Base-by-base conservation (phyloP, 2,329 filamentous ascomycete species). In the Colletotrichum sp. region DNA sequence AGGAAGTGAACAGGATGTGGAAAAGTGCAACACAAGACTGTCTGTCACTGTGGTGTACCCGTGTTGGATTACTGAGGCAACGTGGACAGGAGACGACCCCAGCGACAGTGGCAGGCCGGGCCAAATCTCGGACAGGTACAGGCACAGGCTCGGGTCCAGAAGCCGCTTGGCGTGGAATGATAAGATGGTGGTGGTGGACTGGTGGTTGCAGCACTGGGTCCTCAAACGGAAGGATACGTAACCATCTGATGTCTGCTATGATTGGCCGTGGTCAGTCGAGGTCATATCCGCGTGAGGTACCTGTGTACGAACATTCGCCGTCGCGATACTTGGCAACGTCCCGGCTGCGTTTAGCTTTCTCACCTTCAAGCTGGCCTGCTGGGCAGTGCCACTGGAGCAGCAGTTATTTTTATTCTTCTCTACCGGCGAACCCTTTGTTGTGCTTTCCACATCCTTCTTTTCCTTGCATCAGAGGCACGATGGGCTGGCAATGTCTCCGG, bases 161-260 rank as follows among this genome's bases (percentile, higher is more conserved):
- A 59, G 32, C 60, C 32, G 60, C 25, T 36, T 48, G 28, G 63
- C 9, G 36, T 44, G 63, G 30, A 61, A 30, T 48, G 34, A 27
- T 30, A 39, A 30, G 39, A 66, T 22, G 63, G 36, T 44, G 19
- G n/a, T 68, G 15, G 30, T 44, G 34, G 48, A 39, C 34, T 39
- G 34, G 34, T 19, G 34, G 34, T 39, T 52, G 65, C 48, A 68
- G 66, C 48, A 66, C 15, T 32, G 39, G 64, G 12, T 55, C 30
- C 28, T 68, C 66, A 68, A 68, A 68, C 66, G 66, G 66, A 61
- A 32, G 66, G 66, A 39, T 68, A 68, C 66, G 66, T 68, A 68
- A 68, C 48, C 48, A 28, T 68, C 48, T 59, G 30, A 68, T 68
- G 30, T 59, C 30, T 27, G n/a, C 30, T 19, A 55, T 68, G 28